Percentiles rank a stretch among this genome's conserved stretches.
phyloP scores from a whole-genome alignment of 768 basidiomycete species.

The Nevesoporus exiguus region DNA sequence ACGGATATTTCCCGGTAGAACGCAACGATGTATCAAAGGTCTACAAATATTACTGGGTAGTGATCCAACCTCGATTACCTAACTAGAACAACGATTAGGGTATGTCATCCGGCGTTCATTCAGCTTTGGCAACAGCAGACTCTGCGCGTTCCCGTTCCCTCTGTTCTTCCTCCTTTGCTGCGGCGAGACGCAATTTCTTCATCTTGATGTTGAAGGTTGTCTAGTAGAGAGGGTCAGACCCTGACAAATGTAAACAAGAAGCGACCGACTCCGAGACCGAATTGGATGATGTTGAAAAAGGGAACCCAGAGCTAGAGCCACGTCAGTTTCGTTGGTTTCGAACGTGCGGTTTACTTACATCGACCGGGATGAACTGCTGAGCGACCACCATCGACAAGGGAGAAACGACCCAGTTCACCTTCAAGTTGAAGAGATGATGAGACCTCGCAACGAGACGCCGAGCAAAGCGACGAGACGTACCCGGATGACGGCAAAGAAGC shows the following conservation, averaged over 20 bases:
- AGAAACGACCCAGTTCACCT: constrained; percentile 81
- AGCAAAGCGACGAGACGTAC: constrained; percentile 37
- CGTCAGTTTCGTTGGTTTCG: constrained; percentile 2
- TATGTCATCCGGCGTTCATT: constrained; percentile 17
- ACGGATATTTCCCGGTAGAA: constrained; percentile 13
- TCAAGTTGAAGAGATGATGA: constrained; percentile 28
- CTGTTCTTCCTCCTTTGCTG: constrained; percentile 42
- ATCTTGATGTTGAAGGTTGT: constrained; percentile 72
- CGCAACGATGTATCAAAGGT: not conserved
- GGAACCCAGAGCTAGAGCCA: constrained; percentile 74
- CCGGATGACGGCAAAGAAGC: constrained; percentile 71
- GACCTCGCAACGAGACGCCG: not conserved
- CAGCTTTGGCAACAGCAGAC: constrained; percentile 15
- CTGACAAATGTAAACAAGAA: constrained; percentile 1
- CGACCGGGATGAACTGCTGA: constrained; percentile 74
- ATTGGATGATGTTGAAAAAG: constrained; percentile 79
- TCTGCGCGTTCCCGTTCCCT: constrained; percentile 33
- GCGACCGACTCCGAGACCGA: constrained; percentile 64
- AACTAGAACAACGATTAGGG: constrained; percentile 9
- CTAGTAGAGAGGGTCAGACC: constrained; percentile 31
- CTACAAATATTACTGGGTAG: constrained; percentile 16
- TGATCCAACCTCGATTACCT: not conserved
- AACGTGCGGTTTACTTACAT: constrained; percentile 41
- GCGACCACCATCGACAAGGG: constrained; percentile 73
- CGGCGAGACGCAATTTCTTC: constrained; percentile 58